Evolutionary conservation across 129 eudicot genomes (phyloP).

Genomic region (Helianthus tuberosus): DNA sequence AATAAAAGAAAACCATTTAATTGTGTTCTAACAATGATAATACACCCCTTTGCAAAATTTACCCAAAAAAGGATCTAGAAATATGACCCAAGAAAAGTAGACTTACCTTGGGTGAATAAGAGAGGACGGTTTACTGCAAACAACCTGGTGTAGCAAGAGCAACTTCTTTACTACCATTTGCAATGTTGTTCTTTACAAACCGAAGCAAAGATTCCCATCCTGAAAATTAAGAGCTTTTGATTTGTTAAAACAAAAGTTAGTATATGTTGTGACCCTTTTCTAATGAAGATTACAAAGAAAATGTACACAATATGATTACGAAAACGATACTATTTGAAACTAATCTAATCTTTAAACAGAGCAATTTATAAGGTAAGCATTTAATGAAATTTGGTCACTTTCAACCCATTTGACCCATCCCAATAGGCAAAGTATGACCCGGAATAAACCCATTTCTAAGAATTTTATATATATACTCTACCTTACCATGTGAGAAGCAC

Average conservation of each 20-base stretch:
- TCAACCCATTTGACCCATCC: neutral
- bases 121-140: conserved; percentile 86
- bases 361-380: neutral
- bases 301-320: neutral
- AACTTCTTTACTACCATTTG: conserved; percentile 92
- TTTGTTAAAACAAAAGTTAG: neutral
- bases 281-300: neutral
- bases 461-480: conserved; percentile 12
- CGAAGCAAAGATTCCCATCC: conserved; percentile 93
- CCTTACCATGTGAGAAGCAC: conserved; percentile 94
- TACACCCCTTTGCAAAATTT: neutral
- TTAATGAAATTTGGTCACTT: neutral
- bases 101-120: conserved; percentile 87
- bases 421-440: neutral
- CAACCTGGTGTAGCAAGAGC: conserved; percentile 94
- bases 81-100: neutral
- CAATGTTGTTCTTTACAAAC: conserved; percentile 69
- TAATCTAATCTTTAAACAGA: neutral
- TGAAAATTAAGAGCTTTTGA: conserved; percentile 27
- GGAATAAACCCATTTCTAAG: neutral
- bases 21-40: neutral
- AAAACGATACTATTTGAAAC: neutral
- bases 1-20: too few relatives aligned
- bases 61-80: neutral
- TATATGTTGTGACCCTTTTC: neutral